Evolutionary conservation across 768 basidiomycete genomes (phyloP), one percentile per base, ranked within the genome.

Genomic region (Krasilnikovozyma curviuscula): DNA sequence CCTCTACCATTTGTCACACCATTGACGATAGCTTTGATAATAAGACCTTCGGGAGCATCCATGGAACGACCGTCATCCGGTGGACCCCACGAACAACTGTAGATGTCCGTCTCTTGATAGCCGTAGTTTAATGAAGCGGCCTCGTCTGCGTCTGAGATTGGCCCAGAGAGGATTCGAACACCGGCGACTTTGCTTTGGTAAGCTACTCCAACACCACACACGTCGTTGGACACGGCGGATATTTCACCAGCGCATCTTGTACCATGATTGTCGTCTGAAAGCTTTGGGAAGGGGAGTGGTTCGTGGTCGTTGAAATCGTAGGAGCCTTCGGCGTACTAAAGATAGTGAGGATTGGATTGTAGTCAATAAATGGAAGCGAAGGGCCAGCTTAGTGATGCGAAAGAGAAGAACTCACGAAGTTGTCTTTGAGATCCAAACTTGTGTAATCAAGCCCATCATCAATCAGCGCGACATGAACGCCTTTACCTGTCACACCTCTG

Each of bases 191-290:
- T 83, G 38, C 88, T 80, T 3, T 79, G 69, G 61, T 93, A 88
- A 7, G 93, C 85, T 46, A 98, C 80, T 18, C 93, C 93, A 14
- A 97, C 70, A 28, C 93, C 93, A 59, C 93, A 98, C 2, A 81
- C 82, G 45, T 79, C 76, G 66, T 98, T 98, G 61, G 82, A 83
- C 13, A 72, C 77, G 1, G 93, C 93, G 19, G 83, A 88, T 41
- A 98, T 76, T 65, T 98, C 91, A 25, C 93, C 93, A 1, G 91
- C 91, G 63, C 93, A 98, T 2, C 93, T 81, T 0, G 93, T 98
- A 10, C 93, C 93, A 60, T 98, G 93, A 57, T 84, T 83, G 57
- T 98, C 93, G 55, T 97, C 89, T 23, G 70, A 73, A 37, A 89
- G 76, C 49, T 78, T 74, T 0, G 93, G 93, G 29, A 79, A 79